These are phyloP conservation scores for Aspergillus heteromorphus DNA, from an alignment of 495 filamentous ascomycete species.

Conservation along the genomic window DNA sequence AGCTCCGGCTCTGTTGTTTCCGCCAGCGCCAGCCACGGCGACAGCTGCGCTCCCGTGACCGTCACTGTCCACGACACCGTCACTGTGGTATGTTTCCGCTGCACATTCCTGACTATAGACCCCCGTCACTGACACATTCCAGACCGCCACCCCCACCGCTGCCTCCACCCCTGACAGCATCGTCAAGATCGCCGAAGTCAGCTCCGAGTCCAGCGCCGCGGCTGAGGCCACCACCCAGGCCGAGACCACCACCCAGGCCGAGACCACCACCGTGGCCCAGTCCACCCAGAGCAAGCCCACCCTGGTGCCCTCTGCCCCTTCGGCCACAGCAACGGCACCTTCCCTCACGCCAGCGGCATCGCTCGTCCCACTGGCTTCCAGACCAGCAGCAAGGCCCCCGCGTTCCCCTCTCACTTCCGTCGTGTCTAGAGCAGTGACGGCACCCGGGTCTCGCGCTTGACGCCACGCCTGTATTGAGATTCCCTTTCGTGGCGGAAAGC, in stretches of 20 bases:
- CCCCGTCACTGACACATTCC: neutral
- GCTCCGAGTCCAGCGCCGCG: neutral
- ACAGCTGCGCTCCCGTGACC: conserved; percentile 30
- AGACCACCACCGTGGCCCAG: no score
- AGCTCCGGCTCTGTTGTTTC: conserved; percentile 4
- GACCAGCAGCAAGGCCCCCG: conserved; percentile 16
- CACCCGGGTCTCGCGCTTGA: conserved; percentile 1
- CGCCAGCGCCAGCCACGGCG: conserved; percentile 1
- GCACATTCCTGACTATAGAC: no score
- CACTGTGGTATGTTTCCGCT: conserved; percentile 35
- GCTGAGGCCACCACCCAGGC: conserved; percentile 4
- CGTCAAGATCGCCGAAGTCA: neutral
- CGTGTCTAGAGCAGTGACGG: conserved; percentile 15
- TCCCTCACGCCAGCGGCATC: conserved; percentile 24
- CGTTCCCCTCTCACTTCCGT: conserved; percentile 24
- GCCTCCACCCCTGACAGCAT: conserved; percentile 5
- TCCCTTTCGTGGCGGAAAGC: conserved; percentile 17
- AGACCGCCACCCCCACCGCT: conserved; percentile 14
- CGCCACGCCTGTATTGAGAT: conserved; percentile 11
- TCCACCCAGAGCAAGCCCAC: neutral
- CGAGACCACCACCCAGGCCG: conserved; percentile 12
- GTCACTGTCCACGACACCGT: conserved; percentile 34
- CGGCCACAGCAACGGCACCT: conserved; percentile 36
- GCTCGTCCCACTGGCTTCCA: conserved; percentile 25
- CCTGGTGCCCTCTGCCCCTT: conserved; percentile 15